These are phyloP conservation scores for Arthrinium puccinioides DNA, from an alignment of 2,329 filamentous ascomycete genomes.

Conservation along the genomic window DNA sequence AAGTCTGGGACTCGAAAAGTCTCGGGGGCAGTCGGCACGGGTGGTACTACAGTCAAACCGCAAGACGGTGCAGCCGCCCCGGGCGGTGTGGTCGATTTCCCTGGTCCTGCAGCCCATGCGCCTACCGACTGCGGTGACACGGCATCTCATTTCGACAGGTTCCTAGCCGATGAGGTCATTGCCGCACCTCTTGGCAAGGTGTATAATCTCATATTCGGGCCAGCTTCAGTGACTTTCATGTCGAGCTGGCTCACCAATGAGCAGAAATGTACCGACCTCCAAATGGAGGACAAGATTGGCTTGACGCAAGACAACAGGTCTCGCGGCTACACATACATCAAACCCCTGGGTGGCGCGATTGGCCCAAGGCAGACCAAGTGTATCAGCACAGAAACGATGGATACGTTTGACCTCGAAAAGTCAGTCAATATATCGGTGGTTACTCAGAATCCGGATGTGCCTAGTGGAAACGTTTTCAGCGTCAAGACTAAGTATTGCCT, in stretches of 20 bases:
- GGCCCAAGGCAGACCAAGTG: conserved; percentile 95
- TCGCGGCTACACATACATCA: conserved; percentile 80
- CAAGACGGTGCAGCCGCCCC: conserved; percentile 38
- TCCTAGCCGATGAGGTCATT: conserved; percentile 79
- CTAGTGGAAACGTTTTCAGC: conserved; percentile 83
- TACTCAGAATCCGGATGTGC: conserved; percentile 90
- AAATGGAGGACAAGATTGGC: conserved; percentile 78
- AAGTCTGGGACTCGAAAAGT: conserved; percentile 63
- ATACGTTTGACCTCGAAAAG: conserved; percentile 80
- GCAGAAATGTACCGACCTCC: conserved; percentile 83
- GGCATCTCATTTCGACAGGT: conserved; percentile 73
- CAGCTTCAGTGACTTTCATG: conserved; percentile 74
- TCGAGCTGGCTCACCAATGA: conserved; percentile 77
- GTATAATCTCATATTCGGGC: conserved; percentile 81
- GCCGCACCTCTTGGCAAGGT: conserved; percentile 86
- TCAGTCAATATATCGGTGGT: conserved; percentile 73
- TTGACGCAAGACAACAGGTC: conserved; percentile 67
- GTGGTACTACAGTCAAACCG: conserved; percentile 41
- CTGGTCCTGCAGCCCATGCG: conserved; percentile 72
- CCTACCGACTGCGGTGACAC: conserved; percentile 81
- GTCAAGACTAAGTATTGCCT: conserved; percentile 94
- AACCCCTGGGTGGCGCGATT: conserved; percentile 75
- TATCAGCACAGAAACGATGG: conserved; percentile 77
- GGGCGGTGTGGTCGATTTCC: conserved; percentile 57
- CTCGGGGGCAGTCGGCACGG: conserved; percentile 48